Percentiles rank a stretch among this genome's conserved stretches.
phyloP scores from a whole-genome alignment of 73 alveolate genomes.

The Uronychia binucleata region DNA sequence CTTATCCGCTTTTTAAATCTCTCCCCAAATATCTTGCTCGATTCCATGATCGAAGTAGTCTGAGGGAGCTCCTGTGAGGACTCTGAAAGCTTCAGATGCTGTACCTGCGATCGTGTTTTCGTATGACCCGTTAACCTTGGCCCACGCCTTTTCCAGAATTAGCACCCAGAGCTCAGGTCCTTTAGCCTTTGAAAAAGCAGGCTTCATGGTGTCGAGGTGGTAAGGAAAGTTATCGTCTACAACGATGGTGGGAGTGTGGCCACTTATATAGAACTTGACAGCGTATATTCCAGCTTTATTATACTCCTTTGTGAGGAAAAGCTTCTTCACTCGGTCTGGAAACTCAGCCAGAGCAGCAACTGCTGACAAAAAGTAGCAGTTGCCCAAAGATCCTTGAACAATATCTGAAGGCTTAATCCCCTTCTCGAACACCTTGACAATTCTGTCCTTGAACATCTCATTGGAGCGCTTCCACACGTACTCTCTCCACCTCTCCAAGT shows the following conservation, averaged over 20 bases:
- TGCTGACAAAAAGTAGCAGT: slow-evolving; percentile 73
- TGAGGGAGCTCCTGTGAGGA: slow-evolving; percentile 94
- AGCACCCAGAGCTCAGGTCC: slow-evolving; percentile 97
- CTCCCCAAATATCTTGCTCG: slow-evolving; percentile 73
- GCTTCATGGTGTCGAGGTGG: slow-evolving; percentile 63
- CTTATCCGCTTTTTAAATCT: slow-evolving; percentile 66
- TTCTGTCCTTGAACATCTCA: slow-evolving; percentile 53
- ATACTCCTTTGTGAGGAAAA: slow-evolving; percentile 69
- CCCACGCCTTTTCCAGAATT: slow-evolving; percentile 98
- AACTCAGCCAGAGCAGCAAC: slow-evolving; percentile 74
- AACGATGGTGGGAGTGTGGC: slow-evolving; percentile 73
- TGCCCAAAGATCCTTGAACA: slow-evolving; percentile 72
- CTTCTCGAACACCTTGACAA: slow-evolving; percentile 52
- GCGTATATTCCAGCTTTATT: slow-evolving; percentile 87
- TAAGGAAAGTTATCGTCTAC: slow-evolving; percentile 95
- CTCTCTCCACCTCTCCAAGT: slow-evolving; percentile 34
- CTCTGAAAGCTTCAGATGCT: slow-evolving; percentile 88
- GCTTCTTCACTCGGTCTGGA: slow-evolving; percentile 59
- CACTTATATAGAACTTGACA: slow-evolving; percentile 79
- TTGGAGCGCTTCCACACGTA: slow-evolving; percentile 65
- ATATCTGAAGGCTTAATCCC: slow-evolving; percentile 72
- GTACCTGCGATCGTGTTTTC: slow-evolving; percentile 91
- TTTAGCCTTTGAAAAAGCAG: slow-evolving; percentile 77
- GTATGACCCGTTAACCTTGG: slow-evolving; percentile 95
- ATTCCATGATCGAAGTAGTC: slow-evolving; percentile 64